A percentile compares a stretch with the other conserved stretches of the same genome.
These are phyloP conservation scores for Gyrodon lividus DNA, from an alignment of 768 basidiomycete genomes.

Conservation along the genomic window DNA sequence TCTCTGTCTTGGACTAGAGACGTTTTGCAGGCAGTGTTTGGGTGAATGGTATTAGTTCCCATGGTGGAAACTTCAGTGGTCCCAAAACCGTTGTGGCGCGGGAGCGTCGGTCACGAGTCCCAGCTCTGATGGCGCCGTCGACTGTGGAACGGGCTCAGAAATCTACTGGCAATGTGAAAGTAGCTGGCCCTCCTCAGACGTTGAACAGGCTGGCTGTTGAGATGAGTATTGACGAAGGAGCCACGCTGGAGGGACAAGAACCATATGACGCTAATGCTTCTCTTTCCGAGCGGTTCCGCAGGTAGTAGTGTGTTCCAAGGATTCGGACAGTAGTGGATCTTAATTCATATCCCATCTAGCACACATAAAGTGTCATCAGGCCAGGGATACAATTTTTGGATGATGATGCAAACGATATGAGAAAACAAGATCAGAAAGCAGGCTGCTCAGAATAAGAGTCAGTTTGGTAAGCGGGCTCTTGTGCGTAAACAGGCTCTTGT, in stretches of 20 bases:
- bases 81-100: constrained; percentile 59
- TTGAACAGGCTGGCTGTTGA: constrained; percentile 37
- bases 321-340: too few relatives aligned
- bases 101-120: constrained; percentile 56
- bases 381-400: constrained; percentile 13
- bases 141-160: constrained; percentile 24
- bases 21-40: constrained; percentile 42
- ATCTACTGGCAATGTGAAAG: constrained; percentile 47
- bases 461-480: constrained; percentile 37
- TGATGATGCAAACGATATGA: constrained; percentile 17
- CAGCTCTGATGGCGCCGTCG: constrained; percentile 37
- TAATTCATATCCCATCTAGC: too few relatives aligned
- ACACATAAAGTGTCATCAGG: neutral
- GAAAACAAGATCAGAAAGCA: constrained; percentile 50
- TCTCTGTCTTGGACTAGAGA: constrained; percentile 69
- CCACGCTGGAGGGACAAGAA: constrained; percentile 13
- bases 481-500: constrained; percentile 46
- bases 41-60: constrained; percentile 36
- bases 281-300: constrained; percentile 20
- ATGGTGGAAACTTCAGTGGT: constrained; percentile 1
- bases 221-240: constrained; percentile 28
- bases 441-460: constrained; percentile 50
- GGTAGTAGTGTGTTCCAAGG: too few relatives aligned
- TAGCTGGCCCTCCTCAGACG: constrained; percentile 67
- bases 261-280: constrained; percentile 34